Conservation (phyloP, 345 rosid species). For the Camelina hispida region DNA sequence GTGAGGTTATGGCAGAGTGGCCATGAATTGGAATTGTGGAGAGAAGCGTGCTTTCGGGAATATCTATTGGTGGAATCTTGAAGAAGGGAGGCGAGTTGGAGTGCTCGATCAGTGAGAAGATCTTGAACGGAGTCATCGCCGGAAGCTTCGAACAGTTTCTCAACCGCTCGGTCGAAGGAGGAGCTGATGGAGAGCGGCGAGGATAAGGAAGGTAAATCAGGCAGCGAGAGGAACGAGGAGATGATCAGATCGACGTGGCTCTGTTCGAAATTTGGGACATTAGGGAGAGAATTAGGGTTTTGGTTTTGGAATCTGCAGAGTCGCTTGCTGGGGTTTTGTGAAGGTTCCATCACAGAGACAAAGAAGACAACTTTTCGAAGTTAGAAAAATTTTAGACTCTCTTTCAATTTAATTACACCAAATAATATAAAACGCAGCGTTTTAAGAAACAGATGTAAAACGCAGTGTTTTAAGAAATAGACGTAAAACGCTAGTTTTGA, state of each 20-base stretch:
- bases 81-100: constrained; percentile 3
- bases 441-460: too few relatives aligned
- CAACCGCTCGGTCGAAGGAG: constrained; percentile 7
- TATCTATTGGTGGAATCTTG: background rate
- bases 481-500: background rate
- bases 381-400: background rate
- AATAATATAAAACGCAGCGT: background rate
- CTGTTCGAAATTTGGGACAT: background rate
- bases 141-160: constrained; percentile 27
- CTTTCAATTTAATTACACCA: background rate
- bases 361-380: background rate
- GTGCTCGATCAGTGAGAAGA: background rate
- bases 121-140: background rate
- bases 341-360: background rate
- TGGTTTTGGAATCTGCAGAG: background rate
- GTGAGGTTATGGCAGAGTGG: constrained; percentile 6
- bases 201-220: constrained; percentile 20
- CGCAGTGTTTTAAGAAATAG: background rate
- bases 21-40: constrained; percentile 17
- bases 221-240: constrained; percentile 14
- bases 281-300: background rate
- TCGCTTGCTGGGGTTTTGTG: constrained; percentile 4
- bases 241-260: background rate
- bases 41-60: background rate
- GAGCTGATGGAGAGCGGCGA: constrained; percentile 5